Evolutionary conservation across 1,284 basidiomycete genomes (phyloP).

Genomic region (Apiotrichum sp.): DNA sequence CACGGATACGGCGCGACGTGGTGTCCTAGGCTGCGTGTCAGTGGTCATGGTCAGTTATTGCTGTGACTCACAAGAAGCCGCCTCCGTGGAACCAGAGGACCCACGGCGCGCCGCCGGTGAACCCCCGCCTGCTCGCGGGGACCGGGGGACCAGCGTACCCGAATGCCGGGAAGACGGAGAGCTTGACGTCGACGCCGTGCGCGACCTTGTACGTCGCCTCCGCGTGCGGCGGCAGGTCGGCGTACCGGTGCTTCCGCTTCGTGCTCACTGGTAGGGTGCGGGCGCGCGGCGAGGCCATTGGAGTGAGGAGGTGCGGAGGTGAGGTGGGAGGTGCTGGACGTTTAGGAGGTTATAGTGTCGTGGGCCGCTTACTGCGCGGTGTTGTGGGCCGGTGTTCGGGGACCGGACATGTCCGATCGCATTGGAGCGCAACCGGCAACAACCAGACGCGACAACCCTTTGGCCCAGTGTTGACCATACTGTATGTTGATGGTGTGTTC

Average conservation of each 20-base stretch:
- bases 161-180: slow-evolving; percentile 23
- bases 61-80: neutral
- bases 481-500: too few relatives aligned
- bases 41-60: too few relatives aligned
- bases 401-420: too few relatives aligned
- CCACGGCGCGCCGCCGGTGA: slow-evolving; percentile 14
- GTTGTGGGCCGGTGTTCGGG: too few relatives aligned
- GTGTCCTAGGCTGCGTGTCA: slow-evolving; percentile 13
- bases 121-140: neutral
- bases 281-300: too few relatives aligned
- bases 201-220: slow-evolving; percentile 22
- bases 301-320: neutral
- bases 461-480: too few relatives aligned
- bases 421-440: too few relatives aligned
- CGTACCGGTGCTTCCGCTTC: neutral
- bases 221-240: slow-evolving; percentile 2
- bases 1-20: slow-evolving; percentile 19
- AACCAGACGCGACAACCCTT: too few relatives aligned
- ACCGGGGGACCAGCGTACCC: neutral
- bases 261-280: too few relatives aligned
- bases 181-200: slow-evolving; percentile 20
- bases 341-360: too few relatives aligned
- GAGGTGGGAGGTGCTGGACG: too few relatives aligned
- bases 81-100: slow-evolving; percentile 34
- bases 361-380: too few relatives aligned